Evolutionary conservation across 2,329 filamentous ascomycete species (phyloP), one percentile per base, ranked within the genome.

Genomic region (Microsporum audouinii): DNA sequence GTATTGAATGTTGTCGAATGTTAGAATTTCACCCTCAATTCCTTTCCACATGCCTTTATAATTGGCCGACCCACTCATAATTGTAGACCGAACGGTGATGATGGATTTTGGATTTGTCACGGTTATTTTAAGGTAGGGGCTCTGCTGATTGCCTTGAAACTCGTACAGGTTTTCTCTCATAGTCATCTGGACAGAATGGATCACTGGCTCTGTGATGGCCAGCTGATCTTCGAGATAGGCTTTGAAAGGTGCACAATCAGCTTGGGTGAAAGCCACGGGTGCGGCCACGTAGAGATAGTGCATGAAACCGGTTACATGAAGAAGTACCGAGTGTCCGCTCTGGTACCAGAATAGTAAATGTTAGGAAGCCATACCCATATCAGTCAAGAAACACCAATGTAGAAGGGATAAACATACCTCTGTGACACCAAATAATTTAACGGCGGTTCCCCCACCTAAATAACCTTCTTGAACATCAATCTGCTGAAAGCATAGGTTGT

Each of bases 281-380:
- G 95, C 94, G 7, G 89, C 88, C 53, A 97, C 85, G 69, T 96
- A 99, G 61, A 99, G 84, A 71, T 99, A 99, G 73, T 99, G 94
- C 67, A 90, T 87, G 75, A 99, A 99, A 70, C 91, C 89, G 14
- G 89, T 96, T 64, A 99, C 91, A 73, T 99, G 94, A 10, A 99
- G 80, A 73, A 99, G 83, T 43, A 96, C 90, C 2, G 94, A 99
- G 74, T 99, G 88, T 60, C 94, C 94, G 47, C 73, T 75, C 80
- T 84, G 63, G 36, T 27, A 8, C 45, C 2, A 61, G 17, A 68
- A 66, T 12, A 51, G 12, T 68, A 62, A 63, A 56, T 29, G 4
- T 14, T 29, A 38, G 53, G 23, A 27, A 3, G 5, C 8, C 6
- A 8, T n/a, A 55, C n/a, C 5, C 29, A 38, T n/a, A n/a, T 4